These are phyloP conservation scores for Erigeron canadensis DNA, from an alignment of 129 eudicot genomes.

Conservation along the genomic window DNA sequence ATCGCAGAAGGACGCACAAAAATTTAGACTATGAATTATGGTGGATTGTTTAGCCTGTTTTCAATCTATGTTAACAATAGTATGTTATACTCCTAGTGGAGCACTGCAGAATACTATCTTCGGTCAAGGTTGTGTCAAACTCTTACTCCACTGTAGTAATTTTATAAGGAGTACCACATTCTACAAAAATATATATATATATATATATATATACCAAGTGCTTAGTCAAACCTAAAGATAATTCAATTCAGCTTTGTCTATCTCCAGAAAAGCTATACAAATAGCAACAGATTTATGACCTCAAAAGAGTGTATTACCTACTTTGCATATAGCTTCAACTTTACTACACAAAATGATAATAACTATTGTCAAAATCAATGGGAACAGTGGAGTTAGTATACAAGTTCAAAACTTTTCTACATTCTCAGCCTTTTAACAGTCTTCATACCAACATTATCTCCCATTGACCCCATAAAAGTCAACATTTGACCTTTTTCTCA, in stretches of 20 bases:
- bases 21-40: not conserved
- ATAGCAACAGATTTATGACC: not conserved
- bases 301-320: not conserved
- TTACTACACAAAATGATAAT: not conserved
- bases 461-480: not conserved
- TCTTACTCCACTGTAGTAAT: not conserved
- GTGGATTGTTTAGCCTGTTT: not conserved
- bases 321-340: not conserved
- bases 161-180: not conserved
- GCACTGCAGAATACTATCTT: not conserved
- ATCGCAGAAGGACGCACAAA: not conserved
- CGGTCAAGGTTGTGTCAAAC: not conserved
- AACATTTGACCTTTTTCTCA: conserved; percentile 4
- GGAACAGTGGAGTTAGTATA: not conserved
- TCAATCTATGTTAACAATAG: conserved; percentile 1
- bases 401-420: not conserved
- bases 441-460: not conserved
- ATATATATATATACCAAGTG: not conserved
- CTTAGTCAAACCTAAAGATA: not conserved
- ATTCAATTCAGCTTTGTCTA: not conserved
- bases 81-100: not conserved
- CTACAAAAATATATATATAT: not conserved
- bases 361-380: not conserved
- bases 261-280: not conserved
- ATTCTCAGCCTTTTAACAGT: conserved; percentile 1